Conservation (phyloP, 2,329 filamentous ascomycete genomes). For the Plenodomus lindquistii region DNA sequence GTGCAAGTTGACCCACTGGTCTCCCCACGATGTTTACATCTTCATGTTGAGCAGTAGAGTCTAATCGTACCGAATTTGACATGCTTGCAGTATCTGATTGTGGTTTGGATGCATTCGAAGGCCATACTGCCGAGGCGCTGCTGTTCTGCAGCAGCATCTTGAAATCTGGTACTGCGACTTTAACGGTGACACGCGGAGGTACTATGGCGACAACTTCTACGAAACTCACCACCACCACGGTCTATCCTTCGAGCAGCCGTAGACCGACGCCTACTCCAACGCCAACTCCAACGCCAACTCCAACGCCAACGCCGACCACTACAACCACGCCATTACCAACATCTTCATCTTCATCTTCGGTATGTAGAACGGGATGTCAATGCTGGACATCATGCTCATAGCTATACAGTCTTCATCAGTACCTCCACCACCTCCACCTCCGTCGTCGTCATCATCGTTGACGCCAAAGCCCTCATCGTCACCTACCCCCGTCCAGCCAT, state of each 20-base stretch:
- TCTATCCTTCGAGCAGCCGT: slow-evolving; percentile 20
- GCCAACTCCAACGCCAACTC: slow-evolving; percentile 14
- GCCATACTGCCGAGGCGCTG: slow-evolving; percentile 34
- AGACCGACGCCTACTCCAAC: slow-evolving; percentile 9
- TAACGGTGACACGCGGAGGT: slow-evolving; percentile 22
- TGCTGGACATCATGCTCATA: neutral
- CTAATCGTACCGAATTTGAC: neutral
- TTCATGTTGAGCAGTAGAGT: no score
- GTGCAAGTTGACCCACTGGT: no score
- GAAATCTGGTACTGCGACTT: slow-evolving; percentile 29
- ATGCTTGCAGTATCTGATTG: slow-evolving; percentile 23
- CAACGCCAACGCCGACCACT: slow-evolving; percentile 9
- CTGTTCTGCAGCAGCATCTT: slow-evolving; percentile 37
- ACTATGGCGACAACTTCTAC: slow-evolving; percentile 26
- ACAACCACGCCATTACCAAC: slow-evolving; percentile 11
- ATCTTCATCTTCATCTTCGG: slow-evolving; percentile 5
- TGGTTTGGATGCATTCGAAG: slow-evolving; percentile 35
- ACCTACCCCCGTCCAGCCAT: slow-evolving; percentile 11
- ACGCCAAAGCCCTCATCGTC: slow-evolving; percentile 11
- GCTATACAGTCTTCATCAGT: slow-evolving; percentile 2
- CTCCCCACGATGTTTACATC: no score
- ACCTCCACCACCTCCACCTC: slow-evolving; percentile 6
- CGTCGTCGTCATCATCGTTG: slow-evolving; percentile 13
- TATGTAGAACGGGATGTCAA: neutral
- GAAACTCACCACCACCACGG: slow-evolving; percentile 25